A percentile compares a stretch with the other conserved stretches of the same genome.
Conservation (phyloP, 345 rosid species). For the Citrus medica region DNA sequence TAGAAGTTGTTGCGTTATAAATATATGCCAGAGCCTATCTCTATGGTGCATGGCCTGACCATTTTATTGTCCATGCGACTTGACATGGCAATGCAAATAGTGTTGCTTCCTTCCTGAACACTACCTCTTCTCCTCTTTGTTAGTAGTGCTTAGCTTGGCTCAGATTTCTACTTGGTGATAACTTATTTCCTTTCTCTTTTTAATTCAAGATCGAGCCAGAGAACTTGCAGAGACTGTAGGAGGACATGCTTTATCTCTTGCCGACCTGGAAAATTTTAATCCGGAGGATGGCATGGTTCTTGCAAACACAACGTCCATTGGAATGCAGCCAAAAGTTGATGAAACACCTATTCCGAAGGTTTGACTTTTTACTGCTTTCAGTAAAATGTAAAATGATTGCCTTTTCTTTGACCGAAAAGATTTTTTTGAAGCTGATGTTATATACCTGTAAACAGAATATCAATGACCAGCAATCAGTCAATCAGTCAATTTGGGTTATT, state of each 20-base stretch:
- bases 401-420: not conserved
- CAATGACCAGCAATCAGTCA: not conserved
- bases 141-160: not conserved
- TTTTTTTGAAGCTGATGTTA: not conserved
- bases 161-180: conserved; percentile 8
- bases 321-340: conserved; percentile 88
- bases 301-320: conserved; percentile 90
- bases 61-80: not conserved
- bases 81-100: not conserved
- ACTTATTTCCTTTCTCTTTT: conserved; percentile 11
- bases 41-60: not conserved
- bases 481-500: not conserved
- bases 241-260: conserved; percentile 70
- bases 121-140: not conserved
- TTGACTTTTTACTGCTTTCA: conserved; percentile 6
- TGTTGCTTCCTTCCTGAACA: too few relatives aligned
- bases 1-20: not conserved
- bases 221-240: conserved; percentile 75
- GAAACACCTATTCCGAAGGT: conserved; percentile 93
- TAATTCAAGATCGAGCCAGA: conserved; percentile 59
- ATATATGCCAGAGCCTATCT: not conserved
- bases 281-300: conserved; percentile 83
- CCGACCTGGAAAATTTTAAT: conserved; percentile 59
- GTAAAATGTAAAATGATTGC: not conserved
- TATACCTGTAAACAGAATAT: not conserved